A percentile compares a stretch with the other conserved stretches of the same genome.
These are phyloP conservation scores for Coemansia sp. DNA, from an alignment of 192 early-diverging fungal genomes.

Conservation along the genomic window DNA sequence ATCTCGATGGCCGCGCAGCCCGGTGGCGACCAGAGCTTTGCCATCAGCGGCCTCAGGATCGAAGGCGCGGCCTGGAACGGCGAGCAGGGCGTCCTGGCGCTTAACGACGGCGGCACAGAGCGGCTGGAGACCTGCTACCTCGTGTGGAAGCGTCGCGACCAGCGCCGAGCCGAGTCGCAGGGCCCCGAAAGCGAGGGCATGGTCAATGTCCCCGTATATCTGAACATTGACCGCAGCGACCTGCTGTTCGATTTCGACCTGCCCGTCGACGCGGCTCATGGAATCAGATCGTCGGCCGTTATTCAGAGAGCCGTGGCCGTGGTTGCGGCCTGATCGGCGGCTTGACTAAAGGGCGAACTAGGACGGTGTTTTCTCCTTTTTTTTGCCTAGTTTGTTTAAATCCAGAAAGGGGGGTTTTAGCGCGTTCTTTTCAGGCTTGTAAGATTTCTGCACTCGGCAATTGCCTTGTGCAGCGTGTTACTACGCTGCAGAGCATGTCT, in stretches of 20 bases:
- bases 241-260: conserved; percentile 58
- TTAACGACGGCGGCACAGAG: conserved; percentile 43
- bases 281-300: conserved; percentile 32
- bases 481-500: too few species aligned
- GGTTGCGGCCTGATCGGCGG: conserved; percentile 27
- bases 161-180: conserved; percentile 13
- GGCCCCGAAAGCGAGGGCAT: not conserved
- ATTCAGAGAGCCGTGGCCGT: conserved; percentile 62
- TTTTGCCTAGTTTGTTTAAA: too few species aligned
- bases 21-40: conserved; percentile 14
- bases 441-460: too few species aligned
- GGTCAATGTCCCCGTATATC: conserved; percentile 59
- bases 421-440: too few species aligned
- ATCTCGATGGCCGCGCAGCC: conserved; percentile 24
- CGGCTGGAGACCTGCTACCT: conserved; percentile 28
- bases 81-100: conserved; percentile 21
- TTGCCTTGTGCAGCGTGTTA: too few species aligned
- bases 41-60: conserved; percentile 40
- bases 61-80: conserved; percentile 53
- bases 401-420: too few species aligned
- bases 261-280: conserved; percentile 8
- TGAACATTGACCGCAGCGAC: conserved; percentile 61
- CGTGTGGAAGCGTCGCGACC: conserved; percentile 30
- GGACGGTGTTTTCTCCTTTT: not conserved
- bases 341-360: not conserved